Evolutionary conservation across 129 eudicot species (phyloP).

Genomic region (Dittrichia graveolens): DNA sequence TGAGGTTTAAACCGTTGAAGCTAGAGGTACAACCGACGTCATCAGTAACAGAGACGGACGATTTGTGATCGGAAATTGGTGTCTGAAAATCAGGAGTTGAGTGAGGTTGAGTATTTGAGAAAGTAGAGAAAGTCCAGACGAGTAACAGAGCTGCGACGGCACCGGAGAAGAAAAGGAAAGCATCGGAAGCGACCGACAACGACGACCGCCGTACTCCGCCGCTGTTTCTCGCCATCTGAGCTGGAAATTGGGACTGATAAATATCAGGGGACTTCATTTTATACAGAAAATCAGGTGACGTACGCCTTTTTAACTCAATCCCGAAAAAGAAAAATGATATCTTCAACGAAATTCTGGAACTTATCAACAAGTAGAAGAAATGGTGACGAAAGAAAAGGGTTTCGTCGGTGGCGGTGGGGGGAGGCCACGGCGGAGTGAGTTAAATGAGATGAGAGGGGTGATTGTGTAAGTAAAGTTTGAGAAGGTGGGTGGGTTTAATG

Average conservation of each 20-base stretch:
- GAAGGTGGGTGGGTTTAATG: conserved; percentile 36
- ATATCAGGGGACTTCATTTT: conserved; percentile 51
- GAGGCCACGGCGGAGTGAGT: neutral
- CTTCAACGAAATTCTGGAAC: neutral
- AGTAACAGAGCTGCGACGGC: conserved; percentile 50
- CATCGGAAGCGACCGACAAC: conserved; percentile 37
- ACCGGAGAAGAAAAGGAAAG: conserved; percentile 44
- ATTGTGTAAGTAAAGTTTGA: conserved; percentile 23
- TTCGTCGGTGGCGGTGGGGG: conserved; percentile 29
- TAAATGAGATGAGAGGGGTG: neutral
- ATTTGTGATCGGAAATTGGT: too few relatives aligned
- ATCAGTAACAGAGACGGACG: too few relatives aligned
- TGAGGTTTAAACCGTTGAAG: conserved; percentile 16
- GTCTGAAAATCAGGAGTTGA: neutral
- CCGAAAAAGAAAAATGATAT: neutral
- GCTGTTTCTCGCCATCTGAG: conserved; percentile 33
- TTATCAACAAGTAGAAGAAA: neutral
- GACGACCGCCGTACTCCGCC: conserved; percentile 29
- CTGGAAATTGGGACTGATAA: conserved; percentile 36
- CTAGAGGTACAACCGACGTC: too few relatives aligned
- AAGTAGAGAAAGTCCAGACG: conserved; percentile 59
- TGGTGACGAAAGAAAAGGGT: neutral
- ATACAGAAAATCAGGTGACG: neutral
- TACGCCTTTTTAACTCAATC: neutral
- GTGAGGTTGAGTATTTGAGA: conserved; percentile 36